Evolutionary conservation across 257 asterid species (phyloP), one percentile per base, ranked within the genome.

Genomic region (Plantago major): DNA sequence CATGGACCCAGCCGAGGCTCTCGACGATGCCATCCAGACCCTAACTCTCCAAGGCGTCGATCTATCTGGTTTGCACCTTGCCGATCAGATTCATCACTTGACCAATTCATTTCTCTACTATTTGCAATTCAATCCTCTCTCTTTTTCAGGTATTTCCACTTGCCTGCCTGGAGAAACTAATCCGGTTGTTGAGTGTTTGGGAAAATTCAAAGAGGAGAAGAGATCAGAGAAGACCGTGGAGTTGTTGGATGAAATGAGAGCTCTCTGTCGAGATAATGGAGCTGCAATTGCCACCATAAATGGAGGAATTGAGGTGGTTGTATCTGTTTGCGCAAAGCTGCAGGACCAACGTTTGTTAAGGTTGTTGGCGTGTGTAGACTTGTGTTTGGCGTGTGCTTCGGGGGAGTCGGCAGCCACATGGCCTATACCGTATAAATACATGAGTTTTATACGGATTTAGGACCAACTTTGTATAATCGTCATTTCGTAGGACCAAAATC

Each of bases 41-140:
- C 95, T 93, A 46, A 77, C 94, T 10, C 90, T 89, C 60, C 99
- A 85, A 79, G 91, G 91, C 78, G 96, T 89, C 66, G 89, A 89
- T 86, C 99, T 89, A 65, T 80, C 94, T 54, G 96, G 97, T 76
- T 46, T 42, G 73, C 67, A 48, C 13, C 56, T 12, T 8, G 22
- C 61, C 47, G 28, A 58, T 54, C 30, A 9, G n/a, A 16, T 56
- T 56, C 5, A 49, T 58, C 5, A 10, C 6, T 46, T 42, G 30
- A 22, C 26, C 26, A 22, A 22, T 22, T 22, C 26, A 22, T 22
- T 22, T 22, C 26, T 10, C 40, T 53, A 45, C 60, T 44, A 47
- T 63, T 53, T 73, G 10, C 33, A 26, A 17, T n/a, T 19, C 30
- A 4, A 4, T 0, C 59, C 9, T 43, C 51, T 19, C 54, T 33